Evolutionary conservation across 2,329 filamentous ascomycete genomes (phyloP), one percentile per base, ranked within the genome.

Genomic region (Colletotrichum gloeosporioides): DNA sequence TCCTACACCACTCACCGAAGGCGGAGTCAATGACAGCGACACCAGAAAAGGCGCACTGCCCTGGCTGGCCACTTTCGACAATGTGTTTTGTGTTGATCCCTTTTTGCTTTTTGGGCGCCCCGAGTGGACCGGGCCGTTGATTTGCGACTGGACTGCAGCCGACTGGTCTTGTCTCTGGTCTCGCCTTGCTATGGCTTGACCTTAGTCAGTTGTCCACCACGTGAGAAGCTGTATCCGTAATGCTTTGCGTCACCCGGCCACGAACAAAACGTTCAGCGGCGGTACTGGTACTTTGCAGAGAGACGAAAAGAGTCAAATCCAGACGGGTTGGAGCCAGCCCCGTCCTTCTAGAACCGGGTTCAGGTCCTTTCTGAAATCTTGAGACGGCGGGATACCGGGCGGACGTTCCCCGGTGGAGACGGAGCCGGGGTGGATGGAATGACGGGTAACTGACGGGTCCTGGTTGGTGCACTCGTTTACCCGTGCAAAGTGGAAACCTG

Each of bases 331-430:
- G 57, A 53, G 68, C 29, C 13, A 44, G 69, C 55, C 69, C 73
- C 64, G 57, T 73, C 73, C 64, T 76, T 76, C 73, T 73, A 73
- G 73, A 73, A 76, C 69, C 69, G 72, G 69, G 69, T 25, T 64
- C 57, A 55, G 62, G 73, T 25, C 57, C 69, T 72, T 55, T 62
- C 49, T 76, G 73, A 76, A 73, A 76, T 64, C 63, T 73, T 76
- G 73, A 76, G 69, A 76, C 73, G 31, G 73, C 73, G 73, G 73
- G 55, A 76, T 68, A 29, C 55, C 73, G 69, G 73, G 39, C 44
- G 73, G 69, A 59, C 64, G 69, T 73, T 75, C 73, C 73, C 69
- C 73, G 73, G 73, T 76, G 73, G 73, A 64, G 69, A 69, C 44
- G 63, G 63, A 31, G 27, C 73, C 39, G 73, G 73, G 73, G 69